phyloP scores from a whole-genome alignment of 371 early-diverging fungal species.

The Spraguea lophii region DNA sequence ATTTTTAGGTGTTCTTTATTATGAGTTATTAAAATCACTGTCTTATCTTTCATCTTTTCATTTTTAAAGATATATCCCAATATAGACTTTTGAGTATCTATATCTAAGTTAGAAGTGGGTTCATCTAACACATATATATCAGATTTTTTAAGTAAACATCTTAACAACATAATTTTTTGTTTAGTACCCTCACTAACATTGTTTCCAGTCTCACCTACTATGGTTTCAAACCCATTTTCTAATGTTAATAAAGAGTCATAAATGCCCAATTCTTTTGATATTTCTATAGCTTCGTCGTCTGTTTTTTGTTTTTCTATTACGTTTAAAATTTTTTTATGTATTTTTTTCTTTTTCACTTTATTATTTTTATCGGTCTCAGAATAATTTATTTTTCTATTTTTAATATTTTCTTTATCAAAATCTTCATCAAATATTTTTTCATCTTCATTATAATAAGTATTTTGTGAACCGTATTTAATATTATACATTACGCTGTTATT shows the following conservation, averaged over 20 bases:
- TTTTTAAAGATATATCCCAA: constrained; percentile 11
- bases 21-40: constrained; percentile 33
- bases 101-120: constrained; percentile 43
- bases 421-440: too few species aligned
- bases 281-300: constrained; percentile 7
- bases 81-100: constrained; percentile 15
- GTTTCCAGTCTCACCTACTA: constrained; percentile 32
- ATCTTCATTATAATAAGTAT: too few species aligned
- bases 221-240: constrained; percentile 31
- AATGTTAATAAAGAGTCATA: constrained; percentile 29
- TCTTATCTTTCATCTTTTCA: constrained; percentile 13
- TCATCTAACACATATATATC: constrained; percentile 42
- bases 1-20: constrained; percentile 15
- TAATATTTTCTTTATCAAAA: too few species aligned
- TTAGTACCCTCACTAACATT: constrained; percentile 44
- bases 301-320: too few species aligned
- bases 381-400: too few species aligned
- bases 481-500: too few species aligned
- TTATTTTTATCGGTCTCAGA: too few species aligned
- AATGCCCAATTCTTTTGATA: constrained; percentile 3
- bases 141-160: constrained; percentile 33
- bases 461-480: too few species aligned
- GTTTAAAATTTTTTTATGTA: too few species aligned
- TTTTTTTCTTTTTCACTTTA: too few species aligned
- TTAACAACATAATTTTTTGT: constrained; percentile 36